Evolutionary conservation across 116 monocot genomes (phyloP), one percentile per base, ranked within the genome.

Genomic region (Trichopus zeylanicus): DNA sequence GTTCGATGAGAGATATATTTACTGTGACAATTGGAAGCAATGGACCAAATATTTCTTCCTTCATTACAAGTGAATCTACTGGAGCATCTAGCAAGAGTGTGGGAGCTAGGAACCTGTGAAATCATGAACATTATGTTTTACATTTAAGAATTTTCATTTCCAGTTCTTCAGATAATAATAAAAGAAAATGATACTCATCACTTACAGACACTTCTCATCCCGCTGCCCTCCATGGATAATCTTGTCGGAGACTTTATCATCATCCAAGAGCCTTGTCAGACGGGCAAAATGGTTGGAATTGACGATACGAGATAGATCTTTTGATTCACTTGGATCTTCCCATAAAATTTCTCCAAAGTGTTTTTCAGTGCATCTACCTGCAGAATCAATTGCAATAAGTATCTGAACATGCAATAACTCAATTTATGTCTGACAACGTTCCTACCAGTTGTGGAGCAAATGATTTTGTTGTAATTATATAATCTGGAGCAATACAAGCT

Each of bases 41-140:
- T 15, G 95, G 95, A 35, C 95, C 95, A 57, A 95, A 95, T 26
- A 95, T 81, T 63, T 95, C 95, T 19, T 87, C 87, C 21, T 81
- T 81, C 95, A 95, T 95, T 32, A 95, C 67, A 31, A 69, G 20
- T 25, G 95, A 73, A 77, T 95, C 84, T 70, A 57, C 38, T n/a
- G 95, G 79, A 68, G 70, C 77, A 46, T 95, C 90, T 32, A 95
- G 65, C 59, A 95, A 57, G 53, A 95, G 11, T 13, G 95, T 87
- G 6, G 95, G 95, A 28, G 87, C 68, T 33, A 95, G 84, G 60
- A 69, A 63, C 60, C 95, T 95, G 75, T 20, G 21, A 53, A 19
- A 29, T 21, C 19, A 49, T 49, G 21, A 24, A 22, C 13, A 9
- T 42, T 42, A 42, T 16, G 18, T 48, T 2, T 49, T 49, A 49